Evolutionary conservation across 139 green algal species (phyloP), one percentile per base, ranked within the genome.

Genomic region (Chlamydomonas incerta): DNA sequence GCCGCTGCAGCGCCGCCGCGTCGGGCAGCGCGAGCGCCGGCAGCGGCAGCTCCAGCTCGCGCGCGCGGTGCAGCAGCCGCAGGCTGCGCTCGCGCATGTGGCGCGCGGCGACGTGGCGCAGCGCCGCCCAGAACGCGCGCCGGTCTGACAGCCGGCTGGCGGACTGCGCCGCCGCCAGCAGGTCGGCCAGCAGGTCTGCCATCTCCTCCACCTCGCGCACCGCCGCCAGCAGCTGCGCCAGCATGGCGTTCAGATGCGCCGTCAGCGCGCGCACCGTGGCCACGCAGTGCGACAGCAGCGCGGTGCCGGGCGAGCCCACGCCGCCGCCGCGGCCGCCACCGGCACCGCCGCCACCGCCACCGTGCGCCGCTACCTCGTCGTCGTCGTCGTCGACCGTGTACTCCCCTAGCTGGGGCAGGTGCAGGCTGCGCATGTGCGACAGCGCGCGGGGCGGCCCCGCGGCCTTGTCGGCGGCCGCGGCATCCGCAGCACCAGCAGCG

Each of bases 161-260:
- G 26, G 46, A 3, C 1, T 62, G 13, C 14, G 71, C 46, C 24
- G 46, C 71, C 9, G 46, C 71, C 15, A 77, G 28, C 17, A 77
- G 71, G 28, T 62, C 46, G 6, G 28, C 1, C 28, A 77, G 1
- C 28, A 77, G 28, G 28, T 8, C 46, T 0, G 28, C 0, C 46
- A 77, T 65, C 14, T 77, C 71, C 73, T 80, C 73, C 5, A 80
- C 31, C 52, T 80, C 73, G 2, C 52, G n/a, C 31, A 50, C 73
- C 4, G 73, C 73, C 73, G 52, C 52, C 33, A 80, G 73, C 73
- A 80, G 52, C 52, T 80, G 73, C 2, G 73, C 52, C n/a, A 80
- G 31, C 52, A 80, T 67, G 8, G 73, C 73, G 31, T 68, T 68
- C n/a, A 80, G 73, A 31, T 80, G 73, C 18, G 52, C 73, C 20